Conservation (phyloP, 2,329 filamentous ascomycete species). For the Clonostachys solani region DNA sequence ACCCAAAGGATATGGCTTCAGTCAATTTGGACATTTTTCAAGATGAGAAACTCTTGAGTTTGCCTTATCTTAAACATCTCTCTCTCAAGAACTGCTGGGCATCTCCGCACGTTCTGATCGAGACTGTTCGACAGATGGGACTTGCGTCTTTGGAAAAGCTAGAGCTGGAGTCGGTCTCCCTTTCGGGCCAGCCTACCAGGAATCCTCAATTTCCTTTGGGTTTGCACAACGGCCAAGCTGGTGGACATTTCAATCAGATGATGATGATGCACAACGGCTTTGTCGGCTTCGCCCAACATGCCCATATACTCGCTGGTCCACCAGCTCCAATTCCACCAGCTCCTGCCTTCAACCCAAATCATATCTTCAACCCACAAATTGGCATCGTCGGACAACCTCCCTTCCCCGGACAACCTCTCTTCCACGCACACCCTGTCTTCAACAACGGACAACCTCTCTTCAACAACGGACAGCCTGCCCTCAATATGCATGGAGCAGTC, state of each 20-base stretch:
- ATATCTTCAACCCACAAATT: no score
- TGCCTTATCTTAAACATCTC: slow-evolving; percentile 54
- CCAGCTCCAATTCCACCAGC: no score
- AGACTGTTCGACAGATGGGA: slow-evolving; percentile 44
- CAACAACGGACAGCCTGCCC: not conserved
- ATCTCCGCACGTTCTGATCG: slow-evolving; percentile 50
- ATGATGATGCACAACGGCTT: not conserved
- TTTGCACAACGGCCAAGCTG: not conserved
- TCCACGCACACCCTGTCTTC: no score
- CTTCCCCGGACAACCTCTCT: not conserved
- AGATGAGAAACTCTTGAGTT: slow-evolving; percentile 34
- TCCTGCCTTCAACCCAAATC: no score
- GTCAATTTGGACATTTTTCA: slow-evolving; percentile 20
- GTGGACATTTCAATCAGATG: not conserved
- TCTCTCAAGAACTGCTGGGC: slow-evolving; percentile 68
- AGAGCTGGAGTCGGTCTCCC: slow-evolving; percentile 59
- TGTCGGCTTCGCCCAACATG: not conserved
- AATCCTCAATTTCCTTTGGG: slow-evolving; percentile 3
- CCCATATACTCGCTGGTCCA: not conserved
- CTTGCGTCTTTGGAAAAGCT: slow-evolving; percentile 44
- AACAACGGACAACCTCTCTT: not conserved
- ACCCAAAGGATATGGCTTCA: slow-evolving; percentile 18
- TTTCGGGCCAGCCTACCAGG: slow-evolving; percentile 41
- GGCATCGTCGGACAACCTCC: no score
- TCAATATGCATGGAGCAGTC: not conserved